Percentiles rank a stretch among this genome's conserved stretches.
phyloP scores from a whole-genome alignment of 371 early-diverging fungal genomes.

The Syncephalastrum contaminatum region DNA sequence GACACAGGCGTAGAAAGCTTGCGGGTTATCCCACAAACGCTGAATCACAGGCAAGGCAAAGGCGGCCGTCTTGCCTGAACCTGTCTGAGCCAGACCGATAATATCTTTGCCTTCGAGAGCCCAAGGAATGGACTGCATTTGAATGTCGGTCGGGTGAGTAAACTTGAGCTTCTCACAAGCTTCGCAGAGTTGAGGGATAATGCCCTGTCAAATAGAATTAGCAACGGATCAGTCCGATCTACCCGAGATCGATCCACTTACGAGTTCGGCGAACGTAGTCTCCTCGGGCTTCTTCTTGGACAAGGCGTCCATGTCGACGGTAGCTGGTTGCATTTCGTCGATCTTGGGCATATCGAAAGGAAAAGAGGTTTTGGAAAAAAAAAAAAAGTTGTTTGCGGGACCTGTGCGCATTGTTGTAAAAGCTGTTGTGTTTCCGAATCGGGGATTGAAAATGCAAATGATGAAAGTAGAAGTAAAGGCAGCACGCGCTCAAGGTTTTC shows the following conservation, averaged over 20 bases:
- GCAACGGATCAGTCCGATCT: neutral
- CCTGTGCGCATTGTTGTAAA: no score
- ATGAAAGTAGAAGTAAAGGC: no score
- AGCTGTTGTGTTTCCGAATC: no score
- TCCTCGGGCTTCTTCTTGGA: conserved; percentile 27
- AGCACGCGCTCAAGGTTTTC: no score
- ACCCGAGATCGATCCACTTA: conserved; percentile 1
- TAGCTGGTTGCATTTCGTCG: conserved; percentile 1
- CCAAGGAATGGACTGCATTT: conserved; percentile 87
- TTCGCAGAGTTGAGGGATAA: conserved; percentile 82
- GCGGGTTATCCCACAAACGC: conserved; percentile 86
- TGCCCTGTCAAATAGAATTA: conserved; percentile 51
- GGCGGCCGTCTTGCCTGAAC: conserved; percentile 96
- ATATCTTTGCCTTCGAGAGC: conserved; percentile 89
- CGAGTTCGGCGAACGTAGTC: conserved; percentile 27
- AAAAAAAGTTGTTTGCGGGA: no score
- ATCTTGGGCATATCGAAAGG: no score
- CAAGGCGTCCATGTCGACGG: conserved; percentile 22
- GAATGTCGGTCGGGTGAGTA: conserved; percentile 93
- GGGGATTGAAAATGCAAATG: no score
- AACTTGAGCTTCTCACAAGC: conserved; percentile 88
- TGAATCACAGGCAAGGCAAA: conserved; percentile 97
- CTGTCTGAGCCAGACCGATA: conserved; percentile 97
- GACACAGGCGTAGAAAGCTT: conserved; percentile 90
- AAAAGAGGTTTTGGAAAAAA: no score